phyloP scores from a whole-genome alignment of 2,329 filamentous ascomycete genomes.

The Paecilomyces sp. region DNA sequence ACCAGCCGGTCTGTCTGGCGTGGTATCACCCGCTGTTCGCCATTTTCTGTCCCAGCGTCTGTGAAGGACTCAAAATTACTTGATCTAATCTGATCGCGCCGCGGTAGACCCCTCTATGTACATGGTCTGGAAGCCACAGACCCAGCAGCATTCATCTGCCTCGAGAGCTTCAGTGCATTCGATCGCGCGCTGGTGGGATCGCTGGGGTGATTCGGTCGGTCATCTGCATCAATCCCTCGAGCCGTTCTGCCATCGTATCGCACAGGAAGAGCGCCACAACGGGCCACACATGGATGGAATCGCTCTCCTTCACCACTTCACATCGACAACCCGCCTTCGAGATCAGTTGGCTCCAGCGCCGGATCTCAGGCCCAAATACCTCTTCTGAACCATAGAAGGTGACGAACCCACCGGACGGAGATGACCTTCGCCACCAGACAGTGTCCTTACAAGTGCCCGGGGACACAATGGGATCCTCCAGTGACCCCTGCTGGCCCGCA shows the following conservation, averaged over 20 bases:
- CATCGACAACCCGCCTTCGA: constrained; percentile 49
- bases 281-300: constrained; percentile 73
- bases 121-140: not conserved
- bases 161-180: not conserved
- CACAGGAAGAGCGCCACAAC: constrained; percentile 58
- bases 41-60: constrained; percentile 14
- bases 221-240: constrained; percentile 34
- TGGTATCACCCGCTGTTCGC: constrained; percentile 10
- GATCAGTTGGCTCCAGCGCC: constrained; percentile 43
- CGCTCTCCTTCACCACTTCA: constrained; percentile 48
- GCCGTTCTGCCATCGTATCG: constrained; percentile 37
- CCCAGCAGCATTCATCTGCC: not conserved
- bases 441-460: constrained; percentile 63
- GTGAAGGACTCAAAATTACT: constrained; percentile 47
- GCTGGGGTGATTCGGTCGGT: not conserved
- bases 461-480: constrained; percentile 55
- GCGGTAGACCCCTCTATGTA: not conserved
- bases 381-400: constrained; percentile 71
- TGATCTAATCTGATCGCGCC: constrained; percentile 54
- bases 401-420: constrained; percentile 60
- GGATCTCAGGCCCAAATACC: constrained; percentile 66
- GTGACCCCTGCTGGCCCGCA: constrained; percentile 44
- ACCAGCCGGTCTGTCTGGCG: constrained; percentile 13
- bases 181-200: not conserved
- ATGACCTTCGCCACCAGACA: constrained; percentile 59